Evolutionary conservation across 345 rosid species (phyloP).

Genomic region (Ceriops decandra): DNA sequence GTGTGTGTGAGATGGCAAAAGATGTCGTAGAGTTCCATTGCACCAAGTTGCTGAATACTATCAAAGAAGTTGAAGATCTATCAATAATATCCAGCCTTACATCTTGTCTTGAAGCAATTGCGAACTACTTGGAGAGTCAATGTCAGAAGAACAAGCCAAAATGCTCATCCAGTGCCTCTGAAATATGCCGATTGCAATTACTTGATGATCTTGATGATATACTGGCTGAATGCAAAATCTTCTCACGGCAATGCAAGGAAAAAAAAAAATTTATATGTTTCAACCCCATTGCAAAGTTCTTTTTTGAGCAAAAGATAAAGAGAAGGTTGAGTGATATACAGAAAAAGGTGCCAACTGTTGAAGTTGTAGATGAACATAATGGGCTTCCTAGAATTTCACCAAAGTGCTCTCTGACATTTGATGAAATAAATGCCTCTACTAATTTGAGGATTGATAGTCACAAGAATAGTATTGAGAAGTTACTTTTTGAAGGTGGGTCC

Average conservation of each 20-base stretch:
- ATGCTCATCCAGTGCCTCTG: not conserved
- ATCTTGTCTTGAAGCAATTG: not conserved
- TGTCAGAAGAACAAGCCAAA: not conserved
- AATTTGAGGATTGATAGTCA: not conserved
- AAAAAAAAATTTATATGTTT: not conserved
- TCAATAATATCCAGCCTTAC: not conserved
- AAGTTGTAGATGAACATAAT: no score
- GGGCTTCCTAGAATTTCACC: no score
- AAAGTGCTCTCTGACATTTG: no score
- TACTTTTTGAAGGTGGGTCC: not conserved
- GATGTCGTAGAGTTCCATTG: conserved; percentile 5
- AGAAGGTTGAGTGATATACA: not conserved
- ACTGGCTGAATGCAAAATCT: conserved; percentile 5
- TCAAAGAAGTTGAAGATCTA: not conserved
- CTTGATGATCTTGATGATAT: conserved; percentile 5
- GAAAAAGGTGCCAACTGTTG: not conserved
- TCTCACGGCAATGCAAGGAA: not conserved
- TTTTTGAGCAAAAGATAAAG: not conserved
- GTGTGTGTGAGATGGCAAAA: conserved; percentile 5
- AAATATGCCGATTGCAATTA: not conserved
- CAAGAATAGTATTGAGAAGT: not conserved
- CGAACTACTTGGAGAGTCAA: not conserved
- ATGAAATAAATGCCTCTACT: not conserved
- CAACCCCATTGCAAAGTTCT: not conserved
- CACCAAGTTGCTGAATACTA: not conserved